Conservation (phyloP, 768 basidiomycete genomes). For the Phylloporus rhodoxanthus region DNA sequence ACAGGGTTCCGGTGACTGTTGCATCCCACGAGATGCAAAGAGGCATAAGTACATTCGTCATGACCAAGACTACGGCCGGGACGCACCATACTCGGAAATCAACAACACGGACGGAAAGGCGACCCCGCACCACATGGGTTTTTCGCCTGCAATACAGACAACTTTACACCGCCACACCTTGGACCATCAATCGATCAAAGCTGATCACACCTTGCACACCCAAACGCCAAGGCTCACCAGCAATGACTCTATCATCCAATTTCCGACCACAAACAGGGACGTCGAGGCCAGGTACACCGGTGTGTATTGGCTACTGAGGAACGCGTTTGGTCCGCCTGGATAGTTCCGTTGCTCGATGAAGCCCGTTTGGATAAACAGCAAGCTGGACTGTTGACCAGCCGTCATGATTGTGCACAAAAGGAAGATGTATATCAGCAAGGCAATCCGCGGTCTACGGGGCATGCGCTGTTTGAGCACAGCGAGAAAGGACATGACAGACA, state of each 20-base stretch:
- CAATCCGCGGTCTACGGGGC: constrained; percentile 8
- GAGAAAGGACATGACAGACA: constrained; percentile 17
- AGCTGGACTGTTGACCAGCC: constrained; percentile 8
- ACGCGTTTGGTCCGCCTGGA: constrained; percentile 14
- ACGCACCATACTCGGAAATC: constrained; percentile 12
- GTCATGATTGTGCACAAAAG: constrained; percentile 13
- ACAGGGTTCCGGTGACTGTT: constrained; percentile 7
- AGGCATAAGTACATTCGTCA: background rate
- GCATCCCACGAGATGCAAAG: background rate
- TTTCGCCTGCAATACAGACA: constrained; percentile 10
- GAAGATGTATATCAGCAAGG: constrained; percentile 11
- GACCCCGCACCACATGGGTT: constrained; percentile 7
- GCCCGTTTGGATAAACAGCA: constrained; percentile 14
- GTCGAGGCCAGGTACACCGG: constrained; percentile 5
- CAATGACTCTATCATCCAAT: constrained; percentile 20
- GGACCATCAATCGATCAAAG: background rate
- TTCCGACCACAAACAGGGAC: constrained; percentile 12
- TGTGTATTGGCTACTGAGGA: background rate
- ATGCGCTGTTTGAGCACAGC: constrained; percentile 13
- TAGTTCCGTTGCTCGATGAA: constrained; percentile 9
- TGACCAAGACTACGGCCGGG: background rate
- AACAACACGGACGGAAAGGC: constrained; percentile 5
- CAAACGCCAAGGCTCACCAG: constrained; percentile 11
- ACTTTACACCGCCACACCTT: constrained; percentile 23
- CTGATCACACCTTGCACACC: background rate